Evolutionary conservation across 192 early-diverging fungal species (phyloP).

Genomic region (Jimgerdemannia flammicorona): DNA sequence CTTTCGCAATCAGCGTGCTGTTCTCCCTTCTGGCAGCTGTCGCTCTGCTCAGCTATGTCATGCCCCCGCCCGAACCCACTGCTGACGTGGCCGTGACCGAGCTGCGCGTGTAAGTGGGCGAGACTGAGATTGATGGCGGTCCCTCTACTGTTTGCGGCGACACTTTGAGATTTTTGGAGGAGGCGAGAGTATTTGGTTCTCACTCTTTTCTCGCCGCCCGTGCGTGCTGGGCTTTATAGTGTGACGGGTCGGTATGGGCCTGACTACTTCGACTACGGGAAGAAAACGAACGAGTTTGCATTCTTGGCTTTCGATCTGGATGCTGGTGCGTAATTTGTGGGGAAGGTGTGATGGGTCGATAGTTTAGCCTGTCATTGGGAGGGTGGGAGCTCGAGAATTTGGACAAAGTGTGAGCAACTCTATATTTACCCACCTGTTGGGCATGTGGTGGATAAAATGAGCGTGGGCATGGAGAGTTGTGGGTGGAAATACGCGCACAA

Average conservation of each 20-base stretch:
- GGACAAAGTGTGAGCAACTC: no score
- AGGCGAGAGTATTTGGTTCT: not conserved
- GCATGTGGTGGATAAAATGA: no score
- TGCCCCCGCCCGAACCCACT: conserved; percentile 11
- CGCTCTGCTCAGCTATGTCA: conserved; percentile 10
- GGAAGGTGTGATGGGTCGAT: not conserved
- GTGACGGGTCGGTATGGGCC: conserved; percentile 46
- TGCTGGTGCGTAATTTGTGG: conserved; percentile 48
- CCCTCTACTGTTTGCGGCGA: no score
- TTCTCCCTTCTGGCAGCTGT: conserved; percentile 20
- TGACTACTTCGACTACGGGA: conserved; percentile 47
- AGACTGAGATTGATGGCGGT: not conserved
- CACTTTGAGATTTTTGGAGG: no score
- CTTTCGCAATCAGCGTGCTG: conserved; percentile 20
- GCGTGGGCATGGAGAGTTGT: no score
- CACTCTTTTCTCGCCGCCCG: not conserved
- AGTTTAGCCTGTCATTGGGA: no score
- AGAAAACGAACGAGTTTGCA: conserved; percentile 58
- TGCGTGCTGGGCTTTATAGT: conserved; percentile 12
- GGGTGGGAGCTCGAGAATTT: no score
- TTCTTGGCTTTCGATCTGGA: conserved; percentile 60
- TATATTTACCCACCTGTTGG: no score
- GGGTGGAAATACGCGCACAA: no score
- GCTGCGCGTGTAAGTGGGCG: conserved; percentile 19
- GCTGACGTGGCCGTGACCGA: conserved; percentile 12